Conservation (phyloP, 2,329 filamentous ascomycete species). For the Claviceps digitariae region DNA sequence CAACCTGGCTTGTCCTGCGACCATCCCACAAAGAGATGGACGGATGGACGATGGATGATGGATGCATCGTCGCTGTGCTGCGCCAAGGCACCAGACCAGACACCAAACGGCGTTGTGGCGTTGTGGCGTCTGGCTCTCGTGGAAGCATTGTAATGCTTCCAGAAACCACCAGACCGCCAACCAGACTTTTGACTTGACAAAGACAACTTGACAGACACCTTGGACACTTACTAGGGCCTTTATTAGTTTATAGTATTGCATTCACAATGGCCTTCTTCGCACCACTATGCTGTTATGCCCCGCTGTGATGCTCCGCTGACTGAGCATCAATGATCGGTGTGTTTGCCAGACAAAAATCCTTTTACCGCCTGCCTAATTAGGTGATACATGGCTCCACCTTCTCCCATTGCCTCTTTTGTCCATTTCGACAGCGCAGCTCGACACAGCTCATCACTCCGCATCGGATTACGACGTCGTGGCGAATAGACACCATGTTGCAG, state of each 20-base stretch:
- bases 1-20: background rate
- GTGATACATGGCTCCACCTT: background rate
- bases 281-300: too few relatives aligned
- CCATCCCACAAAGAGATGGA: too few relatives aligned
- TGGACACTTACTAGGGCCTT: too few relatives aligned
- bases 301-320: too few relatives aligned
- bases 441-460: background rate
- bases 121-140: background rate
- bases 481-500: background rate
- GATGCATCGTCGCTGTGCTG: background rate
- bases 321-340: too few relatives aligned
- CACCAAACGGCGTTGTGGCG: background rate
- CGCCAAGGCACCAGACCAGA: background rate
- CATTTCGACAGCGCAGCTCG: background rate
- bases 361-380: background rate
- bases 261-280: too few relatives aligned
- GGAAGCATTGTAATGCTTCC: background rate
- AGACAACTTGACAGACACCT: too few relatives aligned
- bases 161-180: background rate
- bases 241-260: too few relatives aligned
- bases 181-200: background rate
- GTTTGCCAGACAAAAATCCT: too few relatives aligned
- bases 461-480: background rate
- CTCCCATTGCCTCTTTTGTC: too few relatives aligned
- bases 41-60: too few relatives aligned